Conservation (phyloP, 192 early-diverging fungal species). For the Spinellus fusiger region DNA sequence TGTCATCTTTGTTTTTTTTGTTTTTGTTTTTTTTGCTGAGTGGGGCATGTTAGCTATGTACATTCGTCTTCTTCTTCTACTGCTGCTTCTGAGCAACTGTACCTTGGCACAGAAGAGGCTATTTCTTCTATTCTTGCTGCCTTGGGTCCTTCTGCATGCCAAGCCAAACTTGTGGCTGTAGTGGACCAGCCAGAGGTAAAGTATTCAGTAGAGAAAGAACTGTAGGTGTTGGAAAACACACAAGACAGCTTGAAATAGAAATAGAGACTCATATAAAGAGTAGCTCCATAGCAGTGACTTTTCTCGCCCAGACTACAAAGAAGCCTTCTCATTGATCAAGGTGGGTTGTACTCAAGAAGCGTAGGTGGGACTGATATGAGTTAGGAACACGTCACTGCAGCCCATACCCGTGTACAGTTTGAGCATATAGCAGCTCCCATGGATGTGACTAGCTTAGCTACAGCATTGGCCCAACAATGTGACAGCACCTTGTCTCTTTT, state of each 20-base stretch:
- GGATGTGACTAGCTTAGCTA: slow-evolving; percentile 18
- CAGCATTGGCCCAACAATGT: slow-evolving; percentile 16
- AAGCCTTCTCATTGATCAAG: slow-evolving; percentile 19
- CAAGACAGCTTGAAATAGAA: not conserved
- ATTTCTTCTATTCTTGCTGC: slow-evolving; percentile 6
- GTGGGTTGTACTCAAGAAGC: slow-evolving; percentile 2
- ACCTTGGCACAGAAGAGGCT: slow-evolving; percentile 16
- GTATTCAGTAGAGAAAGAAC: not conserved
- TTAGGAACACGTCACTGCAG: slow-evolving; percentile 13
- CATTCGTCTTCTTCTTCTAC: slow-evolving; percentile 6
- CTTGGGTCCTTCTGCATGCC: slow-evolving; percentile 15
- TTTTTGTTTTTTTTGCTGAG: not conserved
- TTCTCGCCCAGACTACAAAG: slow-evolving; percentile 11
- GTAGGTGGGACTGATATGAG: not conserved
- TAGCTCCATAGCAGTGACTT: slow-evolving; percentile 31
- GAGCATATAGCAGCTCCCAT: slow-evolving; percentile 22
- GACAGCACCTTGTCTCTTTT: slow-evolving; percentile 15
- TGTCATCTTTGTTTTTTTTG: not conserved
- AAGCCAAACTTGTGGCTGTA: slow-evolving; percentile 22
- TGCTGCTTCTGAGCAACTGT: slow-evolving; percentile 14
- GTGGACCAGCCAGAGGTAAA: slow-evolving; percentile 32
- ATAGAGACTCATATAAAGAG: not conserved
- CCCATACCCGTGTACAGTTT: slow-evolving; percentile 14
- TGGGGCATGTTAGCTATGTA: not conserved
- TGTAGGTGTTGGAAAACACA: not conserved